Evolutionary conservation across 75 land plant species (phyloP).

Genomic region (Azolla pinnata): DNA sequence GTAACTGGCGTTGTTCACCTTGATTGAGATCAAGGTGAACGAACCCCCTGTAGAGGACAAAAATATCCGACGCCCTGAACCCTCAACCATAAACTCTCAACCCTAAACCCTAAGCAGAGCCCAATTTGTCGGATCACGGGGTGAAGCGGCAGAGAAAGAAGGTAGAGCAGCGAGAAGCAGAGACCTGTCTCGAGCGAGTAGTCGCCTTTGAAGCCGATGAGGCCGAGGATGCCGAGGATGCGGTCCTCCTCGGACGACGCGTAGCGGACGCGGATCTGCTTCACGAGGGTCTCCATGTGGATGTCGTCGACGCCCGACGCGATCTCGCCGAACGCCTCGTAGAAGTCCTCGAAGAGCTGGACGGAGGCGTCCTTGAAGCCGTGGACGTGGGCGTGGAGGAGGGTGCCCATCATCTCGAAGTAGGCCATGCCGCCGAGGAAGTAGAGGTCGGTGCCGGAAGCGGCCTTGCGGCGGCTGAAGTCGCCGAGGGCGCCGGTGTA

Average conservation of each 20-base stretch:
- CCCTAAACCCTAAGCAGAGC: too few relatives aligned
- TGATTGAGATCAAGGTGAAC: too few relatives aligned
- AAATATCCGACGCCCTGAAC: too few relatives aligned
- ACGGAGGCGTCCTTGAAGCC: not conserved
- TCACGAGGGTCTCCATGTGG: not conserved
- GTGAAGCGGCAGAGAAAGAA: too few relatives aligned
- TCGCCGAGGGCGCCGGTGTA: not conserved
- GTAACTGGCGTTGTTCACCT: too few relatives aligned
- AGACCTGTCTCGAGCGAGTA: not conserved
- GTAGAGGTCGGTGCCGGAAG: not conserved
- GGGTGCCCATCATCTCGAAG: constrained; percentile 8
- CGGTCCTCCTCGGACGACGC: constrained; percentile 1
- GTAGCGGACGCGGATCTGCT: constrained; percentile 2
- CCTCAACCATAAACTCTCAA: too few relatives aligned
- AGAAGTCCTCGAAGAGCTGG: constrained; percentile 6
- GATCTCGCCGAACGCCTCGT: constrained; percentile 4
- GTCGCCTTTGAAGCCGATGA: constrained; percentile 3
- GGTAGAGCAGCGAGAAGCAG: too few relatives aligned
- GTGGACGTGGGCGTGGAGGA: not conserved
- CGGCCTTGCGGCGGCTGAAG: not conserved
- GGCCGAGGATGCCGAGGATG: not conserved
- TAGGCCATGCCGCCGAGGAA: not conserved
- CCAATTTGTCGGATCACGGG: too few relatives aligned
- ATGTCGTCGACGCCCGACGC: not conserved
- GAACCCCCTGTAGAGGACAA: too few relatives aligned